Conservation (phyloP, 2,329 filamentous ascomycete species). For the Didymella sp. region DNA sequence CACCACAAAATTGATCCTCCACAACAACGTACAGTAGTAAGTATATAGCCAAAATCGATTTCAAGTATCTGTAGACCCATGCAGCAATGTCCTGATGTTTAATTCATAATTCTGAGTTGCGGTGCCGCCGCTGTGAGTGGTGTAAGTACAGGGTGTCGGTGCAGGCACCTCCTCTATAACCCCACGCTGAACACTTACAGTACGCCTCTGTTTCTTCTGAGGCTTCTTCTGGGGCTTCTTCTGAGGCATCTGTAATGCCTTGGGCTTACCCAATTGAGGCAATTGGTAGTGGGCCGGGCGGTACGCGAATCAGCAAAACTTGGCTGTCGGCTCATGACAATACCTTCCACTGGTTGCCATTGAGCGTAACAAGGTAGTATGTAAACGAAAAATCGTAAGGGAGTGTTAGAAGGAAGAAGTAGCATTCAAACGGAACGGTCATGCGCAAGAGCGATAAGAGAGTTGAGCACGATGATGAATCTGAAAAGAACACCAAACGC, state of each 20-base stretch:
- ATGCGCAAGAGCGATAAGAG: neutral
- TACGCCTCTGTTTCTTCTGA: too few relatives aligned
- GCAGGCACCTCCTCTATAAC: too few relatives aligned
- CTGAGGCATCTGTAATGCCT: too few relatives aligned
- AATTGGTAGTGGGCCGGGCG: conserved; percentile 1
- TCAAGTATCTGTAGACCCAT: neutral
- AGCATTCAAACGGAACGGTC: neutral
- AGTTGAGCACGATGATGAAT: neutral
- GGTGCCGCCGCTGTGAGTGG: too few relatives aligned
- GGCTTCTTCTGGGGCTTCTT: too few relatives aligned
- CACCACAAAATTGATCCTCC: neutral
- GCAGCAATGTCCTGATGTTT: neutral
- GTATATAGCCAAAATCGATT: neutral
- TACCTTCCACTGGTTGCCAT: neutral
- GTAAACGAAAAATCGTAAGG: neutral
- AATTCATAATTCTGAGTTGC: neutral
- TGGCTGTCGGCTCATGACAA: neutral
- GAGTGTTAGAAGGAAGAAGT: neutral
- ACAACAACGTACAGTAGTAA: neutral
- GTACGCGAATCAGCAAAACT: neutral
- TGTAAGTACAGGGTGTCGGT: too few relatives aligned
- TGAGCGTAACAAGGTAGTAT: neutral
- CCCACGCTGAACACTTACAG: too few relatives aligned
- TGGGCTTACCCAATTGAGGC: too few relatives aligned
- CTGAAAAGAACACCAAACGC: neutral